Evolutionary conservation across 352 stramenopile species (phyloP).

Genomic region (Pythium sp.): DNA sequence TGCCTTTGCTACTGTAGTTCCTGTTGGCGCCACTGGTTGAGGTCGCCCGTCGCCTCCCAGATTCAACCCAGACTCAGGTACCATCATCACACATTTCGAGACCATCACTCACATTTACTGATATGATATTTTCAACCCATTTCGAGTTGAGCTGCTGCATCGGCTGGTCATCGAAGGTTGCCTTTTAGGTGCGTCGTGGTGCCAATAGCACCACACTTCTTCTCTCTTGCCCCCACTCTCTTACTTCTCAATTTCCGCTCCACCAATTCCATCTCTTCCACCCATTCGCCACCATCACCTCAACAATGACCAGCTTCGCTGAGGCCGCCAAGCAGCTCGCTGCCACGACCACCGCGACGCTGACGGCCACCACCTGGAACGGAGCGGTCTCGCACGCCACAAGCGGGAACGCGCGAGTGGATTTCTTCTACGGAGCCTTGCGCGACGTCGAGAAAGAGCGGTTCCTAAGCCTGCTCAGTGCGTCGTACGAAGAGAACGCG

Average conservation of each 20-base stretch:
- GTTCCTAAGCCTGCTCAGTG: slow-evolving; percentile 26
- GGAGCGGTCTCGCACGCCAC: slow-evolving; percentile 34
- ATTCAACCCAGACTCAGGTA: too few species aligned
- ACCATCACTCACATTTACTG: too few species aligned
- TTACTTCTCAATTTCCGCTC: slow-evolving; percentile 19
- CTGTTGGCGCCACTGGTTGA: slow-evolving; percentile 88
- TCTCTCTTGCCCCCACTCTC: slow-evolving; percentile 4
- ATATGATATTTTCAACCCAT: too few species aligned
- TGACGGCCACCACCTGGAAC: slow-evolving; percentile 35
- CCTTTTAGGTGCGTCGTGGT: too few species aligned
- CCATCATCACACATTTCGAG: too few species aligned
- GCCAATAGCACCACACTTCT: too few species aligned
- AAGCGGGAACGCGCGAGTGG: slow-evolving; percentile 35
- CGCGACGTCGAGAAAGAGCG: slow-evolving; percentile 29
- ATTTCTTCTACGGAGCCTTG: slow-evolving; percentile 41
- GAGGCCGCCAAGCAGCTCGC: slow-evolving; percentile 25
- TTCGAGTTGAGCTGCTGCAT: too few species aligned
- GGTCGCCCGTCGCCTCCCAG: too few species aligned
- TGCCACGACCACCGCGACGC: slow-evolving; percentile 3
- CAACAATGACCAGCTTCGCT: slow-evolving; percentile 22
- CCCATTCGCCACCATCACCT: background rate
- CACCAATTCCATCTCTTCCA: background rate
- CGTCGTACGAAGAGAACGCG: slow-evolving; percentile 41
- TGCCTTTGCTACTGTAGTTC: slow-evolving; percentile 71
- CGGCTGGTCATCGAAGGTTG: too few species aligned